These are phyloP conservation scores for Malassezia sp. DNA, from an alignment of 1,284 basidiomycete species.

Conservation along the genomic window DNA sequence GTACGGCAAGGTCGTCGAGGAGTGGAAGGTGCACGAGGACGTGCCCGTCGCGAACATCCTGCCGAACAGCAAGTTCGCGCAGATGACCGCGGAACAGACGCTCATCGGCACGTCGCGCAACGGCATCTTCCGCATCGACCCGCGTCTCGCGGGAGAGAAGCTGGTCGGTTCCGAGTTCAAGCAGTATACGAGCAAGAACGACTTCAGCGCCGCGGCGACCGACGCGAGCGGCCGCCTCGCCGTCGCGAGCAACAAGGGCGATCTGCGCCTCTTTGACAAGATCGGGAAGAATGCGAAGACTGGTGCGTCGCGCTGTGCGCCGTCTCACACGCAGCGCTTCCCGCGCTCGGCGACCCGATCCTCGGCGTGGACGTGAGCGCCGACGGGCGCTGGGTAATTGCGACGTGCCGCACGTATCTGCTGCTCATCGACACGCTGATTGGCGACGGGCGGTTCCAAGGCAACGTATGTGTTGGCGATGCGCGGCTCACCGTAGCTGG, in stretches of 20 bases:
- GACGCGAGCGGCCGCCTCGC: slow-evolving; percentile 77
- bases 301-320: no score
- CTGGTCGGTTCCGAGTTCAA: slow-evolving; percentile 91
- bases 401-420: slow-evolving; percentile 88
- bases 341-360: slow-evolving; percentile 88
- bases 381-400: slow-evolving; percentile 86
- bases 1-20: slow-evolving; percentile 91
- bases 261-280: slow-evolving; percentile 85
- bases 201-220: slow-evolving; percentile 84
- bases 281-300: slow-evolving; percentile 99
- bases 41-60: slow-evolving; percentile 77
- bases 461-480: no score
- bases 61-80: slow-evolving; percentile 86
- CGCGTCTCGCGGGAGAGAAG: slow-evolving; percentile 75
- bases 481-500: no score
- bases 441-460: slow-evolving; percentile 75
- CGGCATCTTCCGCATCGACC: slow-evolving; percentile 92
- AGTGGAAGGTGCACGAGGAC: slow-evolving; percentile 90
- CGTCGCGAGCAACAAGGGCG: slow-evolving; percentile 89
- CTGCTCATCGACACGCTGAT: slow-evolving; percentile 91
- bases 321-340: no score
- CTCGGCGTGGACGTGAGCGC: slow-evolving; percentile 87
- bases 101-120: slow-evolving; percentile 87
- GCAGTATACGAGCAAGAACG: slow-evolving; percentile 88
- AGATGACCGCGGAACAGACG: slow-evolving; percentile 82